Conservation (phyloP, 805 yeast genomes). For the Wickerhamiella lipophila region DNA sequence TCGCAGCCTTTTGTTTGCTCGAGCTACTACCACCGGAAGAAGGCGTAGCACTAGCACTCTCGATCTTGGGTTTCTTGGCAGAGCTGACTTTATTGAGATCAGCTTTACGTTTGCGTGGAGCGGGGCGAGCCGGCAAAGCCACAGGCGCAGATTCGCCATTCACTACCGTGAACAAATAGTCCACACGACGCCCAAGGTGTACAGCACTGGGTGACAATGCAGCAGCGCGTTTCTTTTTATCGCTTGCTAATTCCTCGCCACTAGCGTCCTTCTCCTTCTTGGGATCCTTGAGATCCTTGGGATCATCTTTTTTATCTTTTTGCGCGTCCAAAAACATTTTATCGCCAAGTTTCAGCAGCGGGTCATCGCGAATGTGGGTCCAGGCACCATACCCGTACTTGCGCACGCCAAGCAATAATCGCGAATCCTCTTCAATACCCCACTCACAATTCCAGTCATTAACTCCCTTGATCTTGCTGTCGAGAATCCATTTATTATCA, state of each 20-base stretch:
- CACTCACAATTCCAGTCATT: constrained; percentile 87
- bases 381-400: constrained; percentile 96
- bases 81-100: not conserved
- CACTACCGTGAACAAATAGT: constrained; percentile 63
- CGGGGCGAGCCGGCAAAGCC: constrained; percentile 17
- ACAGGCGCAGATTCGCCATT: constrained; percentile 34
- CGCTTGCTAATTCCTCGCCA: constrained; percentile 10
- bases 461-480: constrained; percentile 59
- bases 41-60: not conserved
- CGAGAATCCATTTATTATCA: constrained; percentile 50
- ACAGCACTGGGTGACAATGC: constrained; percentile 65
- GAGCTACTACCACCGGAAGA: not conserved
- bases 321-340: constrained; percentile 49
- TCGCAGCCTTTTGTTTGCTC: constrained; percentile 14
- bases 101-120: constrained; percentile 9
- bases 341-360: constrained; percentile 71
- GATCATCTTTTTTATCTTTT: constrained; percentile 30
- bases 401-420: constrained; percentile 71
- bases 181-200: constrained; percentile 83
- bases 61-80: constrained; percentile 13
- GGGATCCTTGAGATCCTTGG: constrained; percentile 29
- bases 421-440: constrained; percentile 72
- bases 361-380: constrained; percentile 91
- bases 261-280: constrained; percentile 5
- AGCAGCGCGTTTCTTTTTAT: constrained; percentile 20